Percentiles rank a stretch among this genome's conserved stretches.
phyloP scores from a whole-genome alignment of 352 stramenopile genomes.

The Globisporangium alternatum region DNA sequence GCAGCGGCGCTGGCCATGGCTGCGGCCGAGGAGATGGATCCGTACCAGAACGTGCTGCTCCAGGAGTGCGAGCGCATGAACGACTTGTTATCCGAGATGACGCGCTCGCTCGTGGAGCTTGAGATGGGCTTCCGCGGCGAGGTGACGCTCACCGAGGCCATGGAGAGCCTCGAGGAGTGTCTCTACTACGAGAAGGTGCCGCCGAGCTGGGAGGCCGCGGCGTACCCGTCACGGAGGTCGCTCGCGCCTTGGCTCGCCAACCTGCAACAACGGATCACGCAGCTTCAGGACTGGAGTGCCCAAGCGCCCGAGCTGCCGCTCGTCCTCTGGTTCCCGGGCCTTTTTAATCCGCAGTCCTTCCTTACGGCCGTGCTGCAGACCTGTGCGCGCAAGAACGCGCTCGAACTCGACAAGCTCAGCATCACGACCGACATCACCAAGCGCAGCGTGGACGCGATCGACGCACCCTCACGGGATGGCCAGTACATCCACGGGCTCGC shows the following conservation, averaged over 20 bases:
- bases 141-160: slow-evolving; percentile 82
- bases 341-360: slow-evolving; percentile 87
- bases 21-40: slow-evolving; percentile 77
- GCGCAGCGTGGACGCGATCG: slow-evolving; percentile 69
- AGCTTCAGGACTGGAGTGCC: slow-evolving; percentile 86
- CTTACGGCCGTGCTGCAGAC: slow-evolving; percentile 81
- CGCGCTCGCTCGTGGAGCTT: slow-evolving; percentile 70
- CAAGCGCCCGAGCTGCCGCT: slow-evolving; percentile 74
- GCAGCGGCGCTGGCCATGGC: slow-evolving; percentile 21
- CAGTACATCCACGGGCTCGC: slow-evolving; percentile 88
- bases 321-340: slow-evolving; percentile 78
- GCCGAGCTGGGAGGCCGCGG: slow-evolving; percentile 62
- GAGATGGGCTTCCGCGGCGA: slow-evolving; percentile 89
- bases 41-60: slow-evolving; percentile 88
- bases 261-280: slow-evolving; percentile 78
- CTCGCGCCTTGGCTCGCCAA: slow-evolving; percentile 84
- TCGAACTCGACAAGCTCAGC: slow-evolving; percentile 83
- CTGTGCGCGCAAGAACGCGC: slow-evolving; percentile 60
- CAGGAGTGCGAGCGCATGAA: slow-evolving; percentile 92
- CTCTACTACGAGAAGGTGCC: slow-evolving; percentile 81
- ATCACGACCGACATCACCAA: slow-evolving; percentile 89
- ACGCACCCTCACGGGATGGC: slow-evolving; percentile 85
- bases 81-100: slow-evolving; percentile 71
- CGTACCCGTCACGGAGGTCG: slow-evolving; percentile 76
- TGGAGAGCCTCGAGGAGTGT: slow-evolving; percentile 81